phyloP scores from a whole-genome alignment of 768 basidiomycete species.

The Suillus subluteus region DNA sequence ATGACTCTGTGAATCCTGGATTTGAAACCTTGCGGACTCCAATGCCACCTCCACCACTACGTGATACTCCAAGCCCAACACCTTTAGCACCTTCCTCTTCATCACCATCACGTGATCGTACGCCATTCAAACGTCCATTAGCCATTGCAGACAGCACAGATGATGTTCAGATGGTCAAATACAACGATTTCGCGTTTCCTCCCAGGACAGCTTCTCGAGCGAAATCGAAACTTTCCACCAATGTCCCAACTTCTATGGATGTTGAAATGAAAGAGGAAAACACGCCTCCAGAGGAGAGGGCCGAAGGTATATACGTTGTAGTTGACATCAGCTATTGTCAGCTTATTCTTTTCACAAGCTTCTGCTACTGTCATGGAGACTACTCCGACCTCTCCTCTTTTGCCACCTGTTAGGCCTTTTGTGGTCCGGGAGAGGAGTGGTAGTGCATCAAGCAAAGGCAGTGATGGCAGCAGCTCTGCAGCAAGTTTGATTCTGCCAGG shows the following conservation, averaged over 20 bases:
- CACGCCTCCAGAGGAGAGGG: constrained; percentile 4
- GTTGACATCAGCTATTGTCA: constrained; percentile 17
- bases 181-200: constrained; percentile 58
- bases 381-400: constrained; percentile 38
- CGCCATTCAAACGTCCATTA: constrained; percentile 34
- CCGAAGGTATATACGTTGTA: constrained; percentile 4
- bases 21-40: constrained; percentile 49
- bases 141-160: constrained; percentile 38
- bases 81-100: constrained; percentile 33
- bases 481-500: constrained; percentile 51
- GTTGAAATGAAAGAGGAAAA: constrained; percentile 29
- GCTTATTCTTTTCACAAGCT: constrained; percentile 46
- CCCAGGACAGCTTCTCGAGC: constrained; percentile 37
- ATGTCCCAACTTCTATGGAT: constrained; percentile 19
- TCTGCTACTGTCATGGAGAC: constrained; percentile 61
- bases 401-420: constrained; percentile 51
- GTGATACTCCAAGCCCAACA: constrained; percentile 31
- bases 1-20: constrained; percentile 38
- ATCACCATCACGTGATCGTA: constrained; percentile 41
- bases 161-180: constrained; percentile 47
- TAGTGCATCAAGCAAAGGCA: constrained; percentile 46
- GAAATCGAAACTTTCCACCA: constrained; percentile 36
- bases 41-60: constrained; percentile 28
- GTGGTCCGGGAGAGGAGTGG: constrained; percentile 52
- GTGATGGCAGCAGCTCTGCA: constrained; percentile 34